Conservation (phyloP, 208 protist genomes). For the Jaenimonas drosophilae region DNA sequence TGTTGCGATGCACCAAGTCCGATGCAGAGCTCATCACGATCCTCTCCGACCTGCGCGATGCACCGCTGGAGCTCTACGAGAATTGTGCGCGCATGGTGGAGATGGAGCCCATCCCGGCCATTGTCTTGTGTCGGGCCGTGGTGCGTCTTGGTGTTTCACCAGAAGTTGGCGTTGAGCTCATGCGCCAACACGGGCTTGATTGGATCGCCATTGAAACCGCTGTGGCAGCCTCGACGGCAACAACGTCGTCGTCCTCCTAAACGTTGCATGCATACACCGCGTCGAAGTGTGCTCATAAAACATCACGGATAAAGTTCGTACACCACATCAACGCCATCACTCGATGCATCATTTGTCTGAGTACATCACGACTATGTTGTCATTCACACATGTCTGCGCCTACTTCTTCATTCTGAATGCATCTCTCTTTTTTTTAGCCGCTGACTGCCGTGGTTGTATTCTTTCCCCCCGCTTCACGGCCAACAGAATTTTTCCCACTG, state of each 20-base stretch:
- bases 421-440: too few relatives aligned
- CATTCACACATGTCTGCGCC: too few relatives aligned
- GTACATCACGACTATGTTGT: too few relatives aligned
- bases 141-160: constrained; percentile 53
- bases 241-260: too few relatives aligned
- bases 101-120: constrained; percentile 44
- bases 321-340: too few relatives aligned
- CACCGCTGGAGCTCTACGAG: constrained; percentile 57
- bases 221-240: constrained; percentile 4
- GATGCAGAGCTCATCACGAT: constrained; percentile 57
- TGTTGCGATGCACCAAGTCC: constrained; percentile 26
- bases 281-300: too few relatives aligned
- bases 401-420: too few relatives aligned
- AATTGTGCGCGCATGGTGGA: constrained; percentile 45
- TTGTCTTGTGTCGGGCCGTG: constrained; percentile 64
- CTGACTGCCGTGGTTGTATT: neutral
- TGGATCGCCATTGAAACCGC: constrained; percentile 47
- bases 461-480: neutral
- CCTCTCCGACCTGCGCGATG: constrained; percentile 46
- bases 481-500: neutral
- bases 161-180: constrained; percentile 27
- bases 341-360: too few relatives aligned
- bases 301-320: too few relatives aligned
- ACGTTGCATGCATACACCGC: too few relatives aligned
- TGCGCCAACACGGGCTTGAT: constrained; percentile 36